Base-by-base conservation (phyloP, 108 stramenopile genomes). In the Nitzschia sp. region DNA sequence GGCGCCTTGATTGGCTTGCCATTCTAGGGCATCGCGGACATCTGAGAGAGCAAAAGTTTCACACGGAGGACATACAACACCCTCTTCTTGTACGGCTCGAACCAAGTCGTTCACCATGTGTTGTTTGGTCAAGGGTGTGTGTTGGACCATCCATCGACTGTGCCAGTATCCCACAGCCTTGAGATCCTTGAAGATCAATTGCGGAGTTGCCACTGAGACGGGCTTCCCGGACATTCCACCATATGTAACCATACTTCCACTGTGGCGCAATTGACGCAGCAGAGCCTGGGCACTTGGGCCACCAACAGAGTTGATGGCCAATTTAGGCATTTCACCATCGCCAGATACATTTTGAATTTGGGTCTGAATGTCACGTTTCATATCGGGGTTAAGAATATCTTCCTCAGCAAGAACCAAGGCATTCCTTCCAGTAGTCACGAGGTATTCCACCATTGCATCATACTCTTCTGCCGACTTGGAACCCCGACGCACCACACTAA, bases 221-320 rank as follows among this genome's bases (percentile, higher is more conserved):
- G 78, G 75, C 53, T 79, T n/a, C 14, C 50, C 67, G 0, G 80
- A 79, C 78, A 85, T 76, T 48, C 80, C 84, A 5, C 84, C 84
- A 66, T 85, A 85, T 9, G 80, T 85, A 15, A 85, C 84, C 54
- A 75, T 26, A 25, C 60, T 71, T 12, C 84, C 78, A 22, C 57
- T 63, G 3, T 39, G 41, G 8, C 55, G 74, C 39, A 85, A 48
- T 7, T 67, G 25, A 20, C 63, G 53, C 40, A 77, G 17, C 22
- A 85, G 17, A 10, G 59, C 19, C 15, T 65, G 29, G 0, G 77
- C 76, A 48, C 66, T 72, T 6, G 41, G 29, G 12, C 84, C 84
- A n/a, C 84, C 84, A 38, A 77, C 76, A 14, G 78, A 54, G 71
- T 85, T 81, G 63, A 85, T 57, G 0, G 77, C 84, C 41, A 81